Evolutionary conservation across 1,284 basidiomycete genomes (phyloP).

Genomic region (Cerrena zonata): DNA sequence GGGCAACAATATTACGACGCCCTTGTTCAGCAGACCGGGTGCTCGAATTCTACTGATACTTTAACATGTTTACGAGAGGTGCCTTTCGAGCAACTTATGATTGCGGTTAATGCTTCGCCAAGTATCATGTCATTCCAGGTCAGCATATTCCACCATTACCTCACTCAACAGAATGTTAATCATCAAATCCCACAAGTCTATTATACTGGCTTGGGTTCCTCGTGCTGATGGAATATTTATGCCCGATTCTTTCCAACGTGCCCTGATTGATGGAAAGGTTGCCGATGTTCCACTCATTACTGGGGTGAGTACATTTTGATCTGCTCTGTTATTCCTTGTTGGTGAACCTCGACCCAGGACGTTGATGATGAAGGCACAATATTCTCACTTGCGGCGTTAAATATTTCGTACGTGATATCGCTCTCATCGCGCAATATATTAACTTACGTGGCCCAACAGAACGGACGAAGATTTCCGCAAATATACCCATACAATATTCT

Average conservation of each 20-base stretch:
- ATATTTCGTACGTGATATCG: conserved; percentile 13
- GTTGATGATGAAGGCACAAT: conserved; percentile 18
- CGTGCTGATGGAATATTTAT: conserved; percentile 23
- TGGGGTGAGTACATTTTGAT: conserved; percentile 12
- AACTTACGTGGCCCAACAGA: background rate
- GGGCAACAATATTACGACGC: conserved; percentile 31
- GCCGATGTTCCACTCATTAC: conserved; percentile 22
- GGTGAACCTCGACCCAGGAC: conserved; percentile 1
- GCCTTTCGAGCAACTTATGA: conserved; percentile 25
- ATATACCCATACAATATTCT: conserved; percentile 15
- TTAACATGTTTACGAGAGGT: conserved; percentile 36
- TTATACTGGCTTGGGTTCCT: conserved; percentile 31
- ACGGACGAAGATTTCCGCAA: background rate
- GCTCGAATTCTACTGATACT: conserved; percentile 27
- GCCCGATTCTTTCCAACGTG: conserved; percentile 16
- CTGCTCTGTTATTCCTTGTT: background rate
- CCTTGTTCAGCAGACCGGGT: conserved; percentile 28
- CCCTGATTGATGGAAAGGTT: conserved; percentile 17
- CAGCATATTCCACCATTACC: background rate
- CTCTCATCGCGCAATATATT: conserved; percentile 9
- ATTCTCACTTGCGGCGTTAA: conserved; percentile 13
- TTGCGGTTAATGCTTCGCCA: conserved; percentile 25
- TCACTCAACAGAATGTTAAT: background rate
- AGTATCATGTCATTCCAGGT: conserved; percentile 23
- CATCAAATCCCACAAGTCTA: conserved; percentile 10